A percentile compares a stretch with the other conserved stretches of the same genome.
Evolutionary conservation across 768 basidiomycete genomes (phyloP).

Genomic region (Daedaleopsis sinensis): DNA sequence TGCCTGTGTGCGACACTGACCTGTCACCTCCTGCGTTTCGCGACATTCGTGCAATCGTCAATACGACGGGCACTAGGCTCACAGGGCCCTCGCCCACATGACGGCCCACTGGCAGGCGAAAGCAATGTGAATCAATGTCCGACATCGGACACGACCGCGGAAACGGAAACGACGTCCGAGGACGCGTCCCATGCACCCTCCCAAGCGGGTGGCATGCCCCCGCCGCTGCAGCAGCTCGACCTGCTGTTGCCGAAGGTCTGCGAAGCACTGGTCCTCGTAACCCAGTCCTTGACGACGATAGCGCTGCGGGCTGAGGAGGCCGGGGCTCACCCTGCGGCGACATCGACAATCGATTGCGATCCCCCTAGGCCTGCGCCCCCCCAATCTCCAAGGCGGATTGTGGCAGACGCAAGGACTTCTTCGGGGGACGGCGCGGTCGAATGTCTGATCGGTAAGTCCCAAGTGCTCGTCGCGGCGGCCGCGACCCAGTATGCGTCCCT

Average conservation of each 20-base stretch:
- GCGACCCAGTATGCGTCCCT: not conserved
- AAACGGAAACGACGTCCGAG: slow-evolving; percentile 3
- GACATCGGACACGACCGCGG: slow-evolving; percentile 2
- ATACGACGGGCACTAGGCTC: slow-evolving; percentile 50
- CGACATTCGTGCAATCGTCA: slow-evolving; percentile 56
- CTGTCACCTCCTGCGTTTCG: slow-evolving; percentile 62
- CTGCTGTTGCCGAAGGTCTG: slow-evolving; percentile 75
- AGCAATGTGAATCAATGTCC: not conserved
- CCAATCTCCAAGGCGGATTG: slow-evolving; percentile 5
- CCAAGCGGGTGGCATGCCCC: slow-evolving; percentile 2
- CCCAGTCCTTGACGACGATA: slow-evolving; percentile 73
- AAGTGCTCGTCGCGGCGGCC: not conserved
- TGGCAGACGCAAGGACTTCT: slow-evolving; percentile 9
- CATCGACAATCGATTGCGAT: slow-evolving; percentile 5
- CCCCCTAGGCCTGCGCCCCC: slow-evolving; percentile 7
- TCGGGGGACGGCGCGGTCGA: slow-evolving; percentile 24
- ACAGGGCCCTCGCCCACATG: not conserved
- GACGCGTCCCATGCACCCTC: not conserved
- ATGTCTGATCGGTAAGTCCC: slow-evolving; percentile 26
- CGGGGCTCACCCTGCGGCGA: too few species aligned
- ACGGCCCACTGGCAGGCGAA: not conserved
- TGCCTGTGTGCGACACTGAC: slow-evolving; percentile 49
- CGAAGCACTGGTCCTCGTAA: slow-evolving; percentile 78
- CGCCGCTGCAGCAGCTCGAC: slow-evolving; percentile 53
- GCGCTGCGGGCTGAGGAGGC: slow-evolving; percentile 53